Percentiles rank a stretch among this genome's conserved stretches.
These are phyloP conservation scores for Aegle marmelos DNA, from an alignment of 345 rosid genomes.

Conservation along the genomic window DNA sequence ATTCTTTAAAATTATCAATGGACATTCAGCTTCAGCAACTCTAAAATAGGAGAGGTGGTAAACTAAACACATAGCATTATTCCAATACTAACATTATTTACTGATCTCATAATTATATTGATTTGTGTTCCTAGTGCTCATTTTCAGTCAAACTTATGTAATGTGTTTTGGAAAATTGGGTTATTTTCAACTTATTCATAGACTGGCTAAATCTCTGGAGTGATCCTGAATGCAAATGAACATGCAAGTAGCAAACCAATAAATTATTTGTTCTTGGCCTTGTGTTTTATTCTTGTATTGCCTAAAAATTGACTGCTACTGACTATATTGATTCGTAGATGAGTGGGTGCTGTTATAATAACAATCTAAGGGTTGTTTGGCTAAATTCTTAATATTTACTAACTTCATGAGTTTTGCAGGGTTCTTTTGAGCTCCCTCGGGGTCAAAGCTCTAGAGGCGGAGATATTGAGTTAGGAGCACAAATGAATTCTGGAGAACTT, in stretches of 20 bases:
- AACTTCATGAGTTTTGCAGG: slow-evolving; percentile 43
- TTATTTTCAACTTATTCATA: not conserved
- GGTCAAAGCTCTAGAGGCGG: slow-evolving; percentile 62
- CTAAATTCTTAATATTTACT: slow-evolving; percentile 2
- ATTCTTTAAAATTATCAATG: not conserved
- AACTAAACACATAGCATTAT: not conserved
- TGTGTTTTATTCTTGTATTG: not conserved
- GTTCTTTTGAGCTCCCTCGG: slow-evolving; percentile 74
- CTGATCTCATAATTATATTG: not conserved
- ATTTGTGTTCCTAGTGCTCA: not conserved
- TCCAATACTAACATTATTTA: not conserved
- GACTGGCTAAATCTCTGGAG: not conserved
- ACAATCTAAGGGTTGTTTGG: not conserved
- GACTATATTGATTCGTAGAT: not conserved
- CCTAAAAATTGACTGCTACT: not conserved
- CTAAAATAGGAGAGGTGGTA: not conserved
- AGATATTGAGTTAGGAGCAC: slow-evolving; percentile 67
- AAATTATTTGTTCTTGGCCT: not conserved
- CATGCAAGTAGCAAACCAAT: not conserved
- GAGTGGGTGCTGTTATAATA: not conserved
- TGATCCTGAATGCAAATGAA: not conserved
- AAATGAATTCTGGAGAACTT: slow-evolving; percentile 64
- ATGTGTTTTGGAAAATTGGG: not conserved
- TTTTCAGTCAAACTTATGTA: not conserved
- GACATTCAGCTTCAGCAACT: not conserved